phyloP scores from a whole-genome alignment of 129 eudicot genomes.

The Sambucus nigra region DNA sequence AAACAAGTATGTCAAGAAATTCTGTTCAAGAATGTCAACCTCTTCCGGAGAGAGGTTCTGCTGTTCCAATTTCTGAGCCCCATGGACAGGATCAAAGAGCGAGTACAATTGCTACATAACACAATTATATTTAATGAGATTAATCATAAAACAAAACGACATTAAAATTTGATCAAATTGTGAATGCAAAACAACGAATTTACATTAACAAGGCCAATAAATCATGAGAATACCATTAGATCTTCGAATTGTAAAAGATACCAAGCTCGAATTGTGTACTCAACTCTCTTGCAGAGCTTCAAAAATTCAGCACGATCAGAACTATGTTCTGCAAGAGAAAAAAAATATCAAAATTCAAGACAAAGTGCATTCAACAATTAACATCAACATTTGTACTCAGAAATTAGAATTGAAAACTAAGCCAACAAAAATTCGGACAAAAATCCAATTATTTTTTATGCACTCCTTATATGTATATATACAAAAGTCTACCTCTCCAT shows the following conservation, averaged over 20 bases:
- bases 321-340: conserved; percentile 55
- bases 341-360: neutral
- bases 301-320: conserved; percentile 73
- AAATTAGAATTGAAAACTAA: neutral
- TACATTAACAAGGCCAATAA: neutral
- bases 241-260: conserved; percentile 93
- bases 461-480: no score
- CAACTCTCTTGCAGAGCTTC: conserved; percentile 90
- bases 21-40: conserved; percentile 81
- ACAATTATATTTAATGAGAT: neutral
- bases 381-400: neutral
- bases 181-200: no score
- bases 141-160: no score
- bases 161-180: no score
- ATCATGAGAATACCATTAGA: conserved; percentile 57
- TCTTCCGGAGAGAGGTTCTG: conserved; percentile 74
- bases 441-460: neutral
- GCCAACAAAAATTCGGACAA: neutral
- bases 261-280: conserved; percentile 95
- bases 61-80: conserved; percentile 75
- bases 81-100: conserved; percentile 86
- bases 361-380: neutral
- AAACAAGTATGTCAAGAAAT: conserved; percentile 68
- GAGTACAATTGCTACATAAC: conserved; percentile 81
- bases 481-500: no score